Evolutionary conservation across 2,329 filamentous ascomycete species (phyloP), one percentile per base, ranked within the genome.

Genomic region (Fusarium hainanense): DNA sequence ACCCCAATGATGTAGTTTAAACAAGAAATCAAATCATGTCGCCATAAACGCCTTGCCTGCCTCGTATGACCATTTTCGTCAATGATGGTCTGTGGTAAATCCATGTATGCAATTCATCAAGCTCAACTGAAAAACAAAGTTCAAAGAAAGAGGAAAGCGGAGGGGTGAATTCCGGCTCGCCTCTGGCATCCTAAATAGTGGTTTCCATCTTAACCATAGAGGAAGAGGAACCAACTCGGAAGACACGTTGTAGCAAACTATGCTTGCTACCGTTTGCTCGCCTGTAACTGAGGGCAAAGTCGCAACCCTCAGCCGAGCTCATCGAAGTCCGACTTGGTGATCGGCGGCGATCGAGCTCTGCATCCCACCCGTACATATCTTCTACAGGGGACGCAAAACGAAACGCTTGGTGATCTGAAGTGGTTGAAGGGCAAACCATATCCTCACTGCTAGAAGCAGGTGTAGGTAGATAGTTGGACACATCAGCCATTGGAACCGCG

Each of bases 291-390:
- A 75, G 50, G 18, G 70, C 41, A 9, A 72, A 54, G 5, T 74
- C 71, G 42, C 58, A 58, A n/a, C 60, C 62, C n/a, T 70, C 57
- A 12, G 48, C 30, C 6, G 61, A 51, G 20, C 55, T 63, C 50
- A 66, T 48, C 4, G 63, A 71, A 7, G 60, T 46, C 20, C 63
- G 54, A 16, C 63, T 58, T 34, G 58, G 51, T 8, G 58, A 52
- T 21, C 63, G 49, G 13, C 67, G 62, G 44, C 72, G 74, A 18
- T 74, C 60, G 44, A 75, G 74, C 67, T 84, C 84, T 12, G 84
- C 84, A 62, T 88, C 85, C 86, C 85, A 88, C 14, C 86, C 85
- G 58, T 88, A 88, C 7, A 81, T 70, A 58, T 88, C 85, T 21
- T 54, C 57, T 8, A 66, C 50, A 3, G 71, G 55, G 11, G 71